Conservation (phyloP, 2,329 filamentous ascomycete genomes). For the Rhynchosporium agropyri region DNA sequence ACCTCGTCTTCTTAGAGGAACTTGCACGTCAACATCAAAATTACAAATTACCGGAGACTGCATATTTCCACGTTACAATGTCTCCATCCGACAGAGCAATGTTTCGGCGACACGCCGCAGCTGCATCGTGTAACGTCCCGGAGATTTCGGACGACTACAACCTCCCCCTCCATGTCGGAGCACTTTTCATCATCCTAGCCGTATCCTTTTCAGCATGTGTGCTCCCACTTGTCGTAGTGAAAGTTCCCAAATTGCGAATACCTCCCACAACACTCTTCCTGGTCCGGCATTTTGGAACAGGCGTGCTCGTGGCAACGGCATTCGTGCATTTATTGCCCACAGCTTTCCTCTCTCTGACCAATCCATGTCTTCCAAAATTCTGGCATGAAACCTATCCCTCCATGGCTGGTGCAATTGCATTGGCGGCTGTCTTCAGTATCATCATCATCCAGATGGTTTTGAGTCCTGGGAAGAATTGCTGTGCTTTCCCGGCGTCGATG, state of each 20-base stretch:
- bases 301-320: slow-evolving; percentile 79
- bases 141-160: slow-evolving; percentile 16
- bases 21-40: background rate
- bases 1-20: background rate
- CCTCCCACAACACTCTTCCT: slow-evolving; percentile 13
- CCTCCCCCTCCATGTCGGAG: slow-evolving; percentile 16
- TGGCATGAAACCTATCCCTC: slow-evolving; percentile 20
- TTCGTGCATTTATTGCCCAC: slow-evolving; percentile 71
- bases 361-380: slow-evolving; percentile 44
- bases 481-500: slow-evolving; percentile 14
- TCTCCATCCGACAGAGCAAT: slow-evolving; percentile 9
- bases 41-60: no score
- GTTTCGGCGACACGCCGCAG: slow-evolving; percentile 5
- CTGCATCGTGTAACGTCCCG: slow-evolving; percentile 1
- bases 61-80: background rate
- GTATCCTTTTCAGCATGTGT: slow-evolving; percentile 18
- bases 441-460: slow-evolving; percentile 18
- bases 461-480: slow-evolving; percentile 17
- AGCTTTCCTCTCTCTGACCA: slow-evolving; percentile 61
- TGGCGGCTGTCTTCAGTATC: slow-evolving; percentile 19
- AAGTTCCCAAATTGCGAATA: slow-evolving; percentile 6
- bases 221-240: slow-evolving; percentile 12
- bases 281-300: slow-evolving; percentile 63
- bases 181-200: slow-evolving; percentile 18
- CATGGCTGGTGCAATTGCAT: slow-evolving; percentile 15